Base-by-base conservation (phyloP, 768 basidiomycete genomes). In the Suillus subluteus region DNA sequence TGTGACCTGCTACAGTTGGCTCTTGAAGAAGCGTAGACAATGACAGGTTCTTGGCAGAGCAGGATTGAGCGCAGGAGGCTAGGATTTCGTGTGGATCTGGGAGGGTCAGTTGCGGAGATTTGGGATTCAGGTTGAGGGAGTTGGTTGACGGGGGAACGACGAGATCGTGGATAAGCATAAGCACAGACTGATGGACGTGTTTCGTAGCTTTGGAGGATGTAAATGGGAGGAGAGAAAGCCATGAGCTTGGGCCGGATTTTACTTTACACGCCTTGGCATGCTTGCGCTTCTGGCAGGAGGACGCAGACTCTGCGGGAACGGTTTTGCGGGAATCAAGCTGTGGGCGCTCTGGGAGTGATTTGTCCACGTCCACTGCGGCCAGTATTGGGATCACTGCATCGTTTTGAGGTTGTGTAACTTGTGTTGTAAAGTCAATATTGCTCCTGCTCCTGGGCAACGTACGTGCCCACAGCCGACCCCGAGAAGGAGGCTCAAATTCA, bases 11-110 rank as follows among this genome's bases (percentile, higher is more conserved):
- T 12, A 76, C 55, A 7, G 55, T 70, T 1, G 30, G 6, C 61
- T 76, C 76, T 58, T 78, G 75, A 30, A 76, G 72, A n/a, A 76
- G 55, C 15, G 65, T 15, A 15, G 75, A 68, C 6, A 78, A 40
- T 0, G 83, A 82, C 5, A 92, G 68, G n/a, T 78, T 79, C 44
- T 88, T 81, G 1, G 82, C 73, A 3, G 75, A 67, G 70, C 91
- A 92, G 0, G 85, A 87, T 30, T 88, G 86, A 0, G 83, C 82
- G 68, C 89, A 88, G 71, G 86, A 87, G 40, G 83, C 81, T 11
- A 92, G 82, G 23, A 91, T 83, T 32, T 70, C 73, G 4, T 77
- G 67, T 40, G 58, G 38, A 59, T 59, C 58, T 21, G 40, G 6
- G 5, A 30, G 40, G 8, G 26, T 2, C 26, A 16, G 5, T 41